A percentile compares a stretch with the other conserved stretches of the same genome.
These are phyloP conservation scores for Ophiostoma novo-ulmi DNA, from an alignment of 2,329 filamentous ascomycete genomes.

Conservation along the genomic window DNA sequence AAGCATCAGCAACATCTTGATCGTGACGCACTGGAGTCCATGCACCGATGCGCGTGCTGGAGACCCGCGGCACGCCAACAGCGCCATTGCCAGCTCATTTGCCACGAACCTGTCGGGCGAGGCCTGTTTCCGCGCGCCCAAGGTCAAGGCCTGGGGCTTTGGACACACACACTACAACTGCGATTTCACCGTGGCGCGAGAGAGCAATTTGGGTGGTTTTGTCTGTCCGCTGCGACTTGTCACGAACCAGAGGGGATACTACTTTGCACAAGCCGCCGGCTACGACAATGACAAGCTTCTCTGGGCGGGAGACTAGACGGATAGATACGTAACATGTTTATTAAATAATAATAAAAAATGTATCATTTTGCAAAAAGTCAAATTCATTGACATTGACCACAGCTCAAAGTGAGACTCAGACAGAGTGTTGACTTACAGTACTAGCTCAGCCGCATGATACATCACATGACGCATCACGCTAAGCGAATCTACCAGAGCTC, in stretches of 20 bases:
- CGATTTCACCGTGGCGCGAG: conserved; percentile 33
- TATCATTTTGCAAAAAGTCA: no score
- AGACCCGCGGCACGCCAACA: conserved; percentile 35
- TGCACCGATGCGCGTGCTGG: conserved; percentile 33
- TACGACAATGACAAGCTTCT: conserved; percentile 34
- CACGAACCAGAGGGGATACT: conserved; percentile 31
- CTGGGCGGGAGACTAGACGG: not conserved
- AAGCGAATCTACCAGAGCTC: not conserved
- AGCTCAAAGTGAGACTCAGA: not conserved
- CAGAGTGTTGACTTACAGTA: not conserved
- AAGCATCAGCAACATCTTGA: conserved; percentile 31
- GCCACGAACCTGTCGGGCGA: conserved; percentile 38
- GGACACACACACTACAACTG: conserved; percentile 48
- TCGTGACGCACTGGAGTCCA: conserved; percentile 44
- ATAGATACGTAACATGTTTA: no score
- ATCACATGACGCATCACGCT: not conserved
- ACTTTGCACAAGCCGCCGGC: conserved; percentile 35
- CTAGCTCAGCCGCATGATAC: not conserved
- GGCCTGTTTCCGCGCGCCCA: conserved; percentile 34
- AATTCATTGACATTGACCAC: no score
- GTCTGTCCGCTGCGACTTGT: conserved; percentile 31
- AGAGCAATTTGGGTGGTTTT: not conserved
- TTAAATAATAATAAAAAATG: no score
- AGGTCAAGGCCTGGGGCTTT: conserved; percentile 44
- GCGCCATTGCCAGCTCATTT: conserved; percentile 34